Conservation (phyloP, 352 stramenopile genomes). For the Phytopythium chamaehyphon region DNA sequence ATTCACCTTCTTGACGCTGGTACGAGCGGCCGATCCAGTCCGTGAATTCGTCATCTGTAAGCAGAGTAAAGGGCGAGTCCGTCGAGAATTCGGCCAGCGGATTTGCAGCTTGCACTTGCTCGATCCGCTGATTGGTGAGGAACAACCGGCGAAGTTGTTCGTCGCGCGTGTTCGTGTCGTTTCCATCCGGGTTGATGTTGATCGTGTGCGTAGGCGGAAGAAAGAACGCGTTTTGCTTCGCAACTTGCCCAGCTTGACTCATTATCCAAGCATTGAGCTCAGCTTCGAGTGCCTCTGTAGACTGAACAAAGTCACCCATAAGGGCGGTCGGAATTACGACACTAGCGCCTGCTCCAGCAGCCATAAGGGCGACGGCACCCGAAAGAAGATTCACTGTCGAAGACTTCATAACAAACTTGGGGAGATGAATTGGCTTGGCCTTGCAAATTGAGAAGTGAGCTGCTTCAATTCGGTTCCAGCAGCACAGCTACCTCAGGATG, state of each 20-base stretch:
- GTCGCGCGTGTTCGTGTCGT: constrained; percentile 11
- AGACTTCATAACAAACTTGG: no score
- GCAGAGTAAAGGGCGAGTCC: constrained; percentile 65
- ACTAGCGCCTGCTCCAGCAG: no score
- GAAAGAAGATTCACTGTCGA: constrained; percentile 4
- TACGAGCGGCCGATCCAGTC: constrained; percentile 45
- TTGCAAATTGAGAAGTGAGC: constrained; percentile 37
- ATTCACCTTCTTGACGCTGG: constrained; percentile 10
- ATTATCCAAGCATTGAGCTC: constrained; percentile 51
- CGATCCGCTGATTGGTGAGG: constrained; percentile 56
- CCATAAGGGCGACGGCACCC: not conserved
- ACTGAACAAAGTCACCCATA: constrained; percentile 41
- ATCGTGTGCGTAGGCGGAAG: constrained; percentile 5
- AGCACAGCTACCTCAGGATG: no score
- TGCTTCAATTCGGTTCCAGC: not conserved
- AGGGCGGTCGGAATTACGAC: constrained; percentile 19
- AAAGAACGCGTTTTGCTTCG: constrained; percentile 46
- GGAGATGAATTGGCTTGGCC: constrained; percentile 9
- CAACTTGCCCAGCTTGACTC: constrained; percentile 38
- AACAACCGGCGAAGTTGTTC: constrained; percentile 59
- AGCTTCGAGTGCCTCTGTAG: constrained; percentile 27
- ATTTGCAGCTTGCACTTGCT: constrained; percentile 42
- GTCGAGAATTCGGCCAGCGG: constrained; percentile 60
- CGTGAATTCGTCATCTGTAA: constrained; percentile 67
- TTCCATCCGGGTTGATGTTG: not conserved